These are phyloP conservation scores for Taphrina sp. DNA, from an alignment of 1,139 yeast genomes.

Conservation along the genomic window DNA sequence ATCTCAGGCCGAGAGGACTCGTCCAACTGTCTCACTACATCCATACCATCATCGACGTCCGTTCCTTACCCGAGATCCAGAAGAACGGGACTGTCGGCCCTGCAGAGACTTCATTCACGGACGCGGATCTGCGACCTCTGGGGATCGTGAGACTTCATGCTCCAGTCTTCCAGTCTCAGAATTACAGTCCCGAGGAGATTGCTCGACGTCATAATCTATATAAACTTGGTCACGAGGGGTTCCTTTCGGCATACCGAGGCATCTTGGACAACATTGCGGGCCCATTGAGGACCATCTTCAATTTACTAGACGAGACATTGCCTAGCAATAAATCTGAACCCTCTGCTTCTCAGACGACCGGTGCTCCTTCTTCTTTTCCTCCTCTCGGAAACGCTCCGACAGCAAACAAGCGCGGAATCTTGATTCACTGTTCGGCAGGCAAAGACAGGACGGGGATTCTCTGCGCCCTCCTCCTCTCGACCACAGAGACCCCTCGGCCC, in stretches of 20 bases:
- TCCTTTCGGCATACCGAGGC: slow-evolving; percentile 56
- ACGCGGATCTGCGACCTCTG: neutral
- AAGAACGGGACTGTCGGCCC: slow-evolving; percentile 48
- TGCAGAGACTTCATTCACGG: neutral
- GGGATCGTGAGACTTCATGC: slow-evolving; percentile 52
- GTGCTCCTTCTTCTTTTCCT: too few relatives aligned
- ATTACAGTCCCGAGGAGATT: slow-evolving; percentile 65
- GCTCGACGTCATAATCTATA: slow-evolving; percentile 60
- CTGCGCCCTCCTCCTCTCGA: slow-evolving; percentile 62
- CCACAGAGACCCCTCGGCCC: slow-evolving; percentile 64
- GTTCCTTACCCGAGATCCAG: slow-evolving; percentile 61
- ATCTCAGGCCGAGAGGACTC: slow-evolving; percentile 51
- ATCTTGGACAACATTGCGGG: slow-evolving; percentile 28
- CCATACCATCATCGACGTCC: slow-evolving; percentile 50
- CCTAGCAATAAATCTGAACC: neutral
- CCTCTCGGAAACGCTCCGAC: neutral
- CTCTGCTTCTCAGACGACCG: too few relatives aligned
- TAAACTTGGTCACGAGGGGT: slow-evolving; percentile 63
- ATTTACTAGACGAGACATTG: neutral
- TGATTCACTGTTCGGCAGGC: slow-evolving; percentile 53
- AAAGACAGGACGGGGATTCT: slow-evolving; percentile 81
- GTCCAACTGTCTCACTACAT: slow-evolving; percentile 55
- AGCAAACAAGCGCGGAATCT: too few relatives aligned
- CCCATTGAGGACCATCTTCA: slow-evolving; percentile 3
- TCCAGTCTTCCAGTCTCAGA: slow-evolving; percentile 59